Percentiles rank a stretch among this genome's conserved stretches.
Conservation (phyloP, 768 basidiomycete genomes). For the Clitopilus passeckerianus region DNA sequence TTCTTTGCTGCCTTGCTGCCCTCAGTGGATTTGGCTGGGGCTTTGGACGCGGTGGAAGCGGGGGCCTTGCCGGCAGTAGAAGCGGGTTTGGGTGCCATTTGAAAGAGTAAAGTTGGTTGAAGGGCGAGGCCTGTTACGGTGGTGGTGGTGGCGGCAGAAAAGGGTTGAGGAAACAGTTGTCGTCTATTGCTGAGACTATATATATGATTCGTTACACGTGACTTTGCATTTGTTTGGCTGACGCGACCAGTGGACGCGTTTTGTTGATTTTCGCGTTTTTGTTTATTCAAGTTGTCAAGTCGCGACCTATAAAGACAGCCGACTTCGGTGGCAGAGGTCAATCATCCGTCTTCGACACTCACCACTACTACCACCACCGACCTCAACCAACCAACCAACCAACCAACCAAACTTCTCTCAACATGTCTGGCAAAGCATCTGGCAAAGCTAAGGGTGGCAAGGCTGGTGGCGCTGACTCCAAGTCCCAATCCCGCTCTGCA, state of each 20-base stretch:
- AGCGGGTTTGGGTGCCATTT: conserved; percentile 70
- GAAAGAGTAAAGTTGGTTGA: conserved; percentile 5
- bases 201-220: conserved; percentile 25
- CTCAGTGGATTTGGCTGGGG: conserved; percentile 61
- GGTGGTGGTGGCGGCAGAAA: conserved; percentile 14
- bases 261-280: conserved; percentile 16
- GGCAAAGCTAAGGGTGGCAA: conserved; percentile 28
- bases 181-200: conserved; percentile 17
- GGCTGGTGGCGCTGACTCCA: conserved; percentile 33
- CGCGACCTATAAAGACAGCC: background rate
- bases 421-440: conserved; percentile 32
- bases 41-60: conserved; percentile 67
- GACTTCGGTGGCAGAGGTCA: background rate
- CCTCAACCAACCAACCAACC: conserved; percentile 1
- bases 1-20: conserved; percentile 79
- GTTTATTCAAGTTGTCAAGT: background rate
- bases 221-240: conserved; percentile 29
- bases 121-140: background rate
- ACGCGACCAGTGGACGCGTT: conserved; percentile 33
- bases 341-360: conserved; percentile 1
- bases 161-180: conserved; percentile 12
- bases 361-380: conserved; percentile 8
- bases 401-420: conserved; percentile 4
- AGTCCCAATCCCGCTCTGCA: conserved; percentile 58
- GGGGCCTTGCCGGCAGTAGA: conserved; percentile 84